Conservation (phyloP, 768 basidiomycete species). For the Leccinum sublutescens region DNA sequence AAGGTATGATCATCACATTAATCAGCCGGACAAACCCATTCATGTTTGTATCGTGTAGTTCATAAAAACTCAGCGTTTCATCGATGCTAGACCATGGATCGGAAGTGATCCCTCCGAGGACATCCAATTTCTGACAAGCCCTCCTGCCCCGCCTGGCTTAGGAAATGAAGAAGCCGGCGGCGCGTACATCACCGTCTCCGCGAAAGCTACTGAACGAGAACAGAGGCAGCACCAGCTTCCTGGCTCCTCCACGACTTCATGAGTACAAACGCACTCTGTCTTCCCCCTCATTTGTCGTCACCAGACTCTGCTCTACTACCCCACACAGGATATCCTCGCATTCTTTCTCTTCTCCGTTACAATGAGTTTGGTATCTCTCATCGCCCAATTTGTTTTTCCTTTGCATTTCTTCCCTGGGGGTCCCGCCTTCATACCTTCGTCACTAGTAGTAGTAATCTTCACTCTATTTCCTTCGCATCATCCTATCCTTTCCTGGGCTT, state of each 20-base stretch:
- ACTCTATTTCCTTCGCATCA: conserved; percentile 26
- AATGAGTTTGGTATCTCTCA: conserved; percentile 25
- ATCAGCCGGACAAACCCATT: conserved; percentile 8
- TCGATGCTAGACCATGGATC: conserved; percentile 74
- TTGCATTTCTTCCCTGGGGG: conserved; percentile 19
- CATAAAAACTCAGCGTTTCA: conserved; percentile 82
- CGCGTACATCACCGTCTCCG: conserved; percentile 84
- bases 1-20: conserved; percentile 53
- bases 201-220: conserved; percentile 71
- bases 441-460: conserved; percentile 32
- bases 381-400: conserved; percentile 22
- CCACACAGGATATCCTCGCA: conserved; percentile 30
- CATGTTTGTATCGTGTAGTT: conserved; percentile 48
- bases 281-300: conserved; percentile 12
- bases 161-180: conserved; percentile 71
- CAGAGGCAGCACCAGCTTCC: conserved; percentile 27
- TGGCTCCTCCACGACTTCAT: conserved; percentile 30
- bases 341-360: conserved; percentile 12
- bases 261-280: conserved; percentile 21
- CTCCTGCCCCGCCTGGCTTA: conserved; percentile 70
- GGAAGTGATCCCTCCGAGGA: conserved; percentile 73
- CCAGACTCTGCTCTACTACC: conserved; percentile 26
- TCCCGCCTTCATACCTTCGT: conserved; percentile 28
- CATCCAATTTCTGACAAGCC: conserved; percentile 53
- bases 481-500: conserved; percentile 27